Base-by-base conservation (phyloP, 1,139 yeast genomes). In the Candida dubliniensis region DNA sequence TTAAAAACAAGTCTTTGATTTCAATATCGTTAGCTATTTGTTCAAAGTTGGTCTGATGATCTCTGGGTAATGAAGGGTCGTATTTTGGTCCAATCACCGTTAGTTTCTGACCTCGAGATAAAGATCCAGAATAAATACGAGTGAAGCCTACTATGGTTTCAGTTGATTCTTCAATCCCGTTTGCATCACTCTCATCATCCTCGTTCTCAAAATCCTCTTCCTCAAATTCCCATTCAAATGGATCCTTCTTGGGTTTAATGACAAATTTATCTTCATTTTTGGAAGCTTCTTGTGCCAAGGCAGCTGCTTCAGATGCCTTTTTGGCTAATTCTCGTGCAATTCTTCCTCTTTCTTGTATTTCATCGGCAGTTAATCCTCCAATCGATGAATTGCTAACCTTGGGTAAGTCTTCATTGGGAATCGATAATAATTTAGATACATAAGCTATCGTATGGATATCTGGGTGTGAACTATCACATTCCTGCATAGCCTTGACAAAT, bases 71-170 rank as follows among this genome's bases (percentile, higher is more conserved):
- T 0, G 77, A 62, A 0, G 97, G 95, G 58, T 87, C 86, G 62
- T 83, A 93, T 57, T 87, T 87, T 2, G 99, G 99, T 0, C 95
- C 96, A 25, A 91, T 67, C 2, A 91, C 82, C 1, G 83, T 74
- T 8, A 93, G 69, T 43, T 76, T 77, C 57, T 89, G 93, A 0
- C 97, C 97, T 32, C 79, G 77, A 26, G 74, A 67, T 40, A 95
- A 65, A 0, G 89, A 76, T 4, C 99, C 99, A 45, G 96, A 84
- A 59, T 84, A 95, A 0, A 95, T 77, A 57, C 99, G 79, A 0
- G 96, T 83, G 61, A 93, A 88, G 0, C 96, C 99, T 50, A 93
- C 80, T 43, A 91, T 66, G 1, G 81, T 82, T 59, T 87, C 95
- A 33, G 74, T 69, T 7, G 62, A 58, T 2, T 64, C 61, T 31